Conservation (phyloP, 768 basidiomycete species). For the Rhodosporidiobolus sp. region DNA sequence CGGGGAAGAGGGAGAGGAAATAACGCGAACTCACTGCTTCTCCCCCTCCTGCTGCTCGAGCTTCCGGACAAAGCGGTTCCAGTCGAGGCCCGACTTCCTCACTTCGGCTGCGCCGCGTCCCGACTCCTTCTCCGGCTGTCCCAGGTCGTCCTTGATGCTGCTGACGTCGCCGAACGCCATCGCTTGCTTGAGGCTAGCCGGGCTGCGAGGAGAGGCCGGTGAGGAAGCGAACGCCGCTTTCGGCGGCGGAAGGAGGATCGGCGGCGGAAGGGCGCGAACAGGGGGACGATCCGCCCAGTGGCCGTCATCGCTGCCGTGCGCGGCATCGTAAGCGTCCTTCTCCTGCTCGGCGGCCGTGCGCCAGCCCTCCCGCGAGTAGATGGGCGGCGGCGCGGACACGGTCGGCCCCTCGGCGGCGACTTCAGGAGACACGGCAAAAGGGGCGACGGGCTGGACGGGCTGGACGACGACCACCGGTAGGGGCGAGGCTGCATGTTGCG, state of each 20-base stretch:
- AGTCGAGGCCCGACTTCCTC: constrained; percentile 8
- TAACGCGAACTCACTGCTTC: not conserved
- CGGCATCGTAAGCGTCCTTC: constrained; percentile 14
- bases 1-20: no score
- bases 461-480: not conserved
- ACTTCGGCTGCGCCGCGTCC: constrained; percentile 8
- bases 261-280: not conserved
- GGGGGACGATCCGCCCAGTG: not conserved
- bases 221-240: constrained; percentile 13
- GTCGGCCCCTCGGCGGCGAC: no score
- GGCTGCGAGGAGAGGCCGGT: constrained; percentile 1
- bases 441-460: not conserved
- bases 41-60: constrained; percentile 5
- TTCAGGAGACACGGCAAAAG: no score
- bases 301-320: not conserved
- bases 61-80: constrained; percentile 2
- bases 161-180: constrained; percentile 20
- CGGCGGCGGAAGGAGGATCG: constrained; percentile 10
- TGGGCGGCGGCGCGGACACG: no score
- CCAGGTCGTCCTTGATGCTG: not conserved
- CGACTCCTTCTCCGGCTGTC: not conserved
- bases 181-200: constrained; percentile 1
- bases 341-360: constrained; percentile 22
- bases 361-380: not conserved
- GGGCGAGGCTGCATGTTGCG: not conserved